These are phyloP conservation scores for Solanum arcanum DNA, from an alignment of 257 asterid genomes.

Conservation along the genomic window DNA sequence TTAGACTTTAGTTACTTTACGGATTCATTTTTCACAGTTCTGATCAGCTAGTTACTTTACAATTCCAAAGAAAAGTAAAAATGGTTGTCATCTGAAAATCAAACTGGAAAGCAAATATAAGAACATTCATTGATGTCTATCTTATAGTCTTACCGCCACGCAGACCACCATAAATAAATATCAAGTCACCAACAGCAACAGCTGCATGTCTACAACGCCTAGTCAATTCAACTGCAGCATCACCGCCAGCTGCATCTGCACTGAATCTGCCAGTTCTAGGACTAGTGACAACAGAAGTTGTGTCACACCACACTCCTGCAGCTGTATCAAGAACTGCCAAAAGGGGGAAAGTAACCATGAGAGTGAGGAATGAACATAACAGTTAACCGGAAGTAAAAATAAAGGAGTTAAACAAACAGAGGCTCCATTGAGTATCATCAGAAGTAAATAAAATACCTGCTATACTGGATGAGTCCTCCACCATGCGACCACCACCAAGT, in stretches of 20 bases:
- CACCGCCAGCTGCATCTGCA: constrained; percentile 99
- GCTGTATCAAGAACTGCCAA: constrained; percentile 91
- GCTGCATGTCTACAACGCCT: constrained; percentile 99
- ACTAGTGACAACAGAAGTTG: constrained; percentile 85
- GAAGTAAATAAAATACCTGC: constrained; percentile 51
- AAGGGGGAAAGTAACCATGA: neutral
- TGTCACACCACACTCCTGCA: constrained; percentile 99
- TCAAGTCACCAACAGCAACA: constrained; percentile 94
- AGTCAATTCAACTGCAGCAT: constrained; percentile 95
- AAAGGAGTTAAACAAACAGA: neutral
- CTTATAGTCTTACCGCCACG: constrained; percentile 79
- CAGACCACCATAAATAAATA: constrained; percentile 92
- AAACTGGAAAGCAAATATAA: neutral
- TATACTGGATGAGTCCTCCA: constrained; percentile 96
- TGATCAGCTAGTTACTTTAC: neutral
- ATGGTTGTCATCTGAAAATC: neutral
- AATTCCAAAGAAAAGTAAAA: neutral
- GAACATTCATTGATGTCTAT: neutral
- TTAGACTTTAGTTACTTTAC: neutral
- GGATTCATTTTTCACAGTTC: neutral
- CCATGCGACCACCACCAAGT: constrained; percentile 99
- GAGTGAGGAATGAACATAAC: neutral
- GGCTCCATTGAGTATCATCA: neutral
- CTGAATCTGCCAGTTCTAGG: constrained; percentile 96
- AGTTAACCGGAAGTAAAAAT: neutral